Conservation (phyloP, 345 rosid genomes). For the Hibiscus syriacus region DNA sequence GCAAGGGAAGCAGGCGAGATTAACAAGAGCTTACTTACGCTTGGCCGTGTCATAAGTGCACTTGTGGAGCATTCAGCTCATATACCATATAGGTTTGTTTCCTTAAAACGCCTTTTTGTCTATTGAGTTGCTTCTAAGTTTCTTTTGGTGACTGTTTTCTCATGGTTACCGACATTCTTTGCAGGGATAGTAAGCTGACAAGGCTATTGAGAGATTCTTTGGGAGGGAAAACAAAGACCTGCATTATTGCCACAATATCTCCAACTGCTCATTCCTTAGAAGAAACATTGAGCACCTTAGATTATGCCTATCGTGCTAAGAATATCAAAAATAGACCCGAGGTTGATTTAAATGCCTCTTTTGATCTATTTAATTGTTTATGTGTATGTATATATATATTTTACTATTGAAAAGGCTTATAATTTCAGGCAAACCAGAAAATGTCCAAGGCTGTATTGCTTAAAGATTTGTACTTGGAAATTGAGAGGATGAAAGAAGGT, state of each 20-base stretch:
- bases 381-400: not conserved
- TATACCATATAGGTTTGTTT: conserved; percentile 74
- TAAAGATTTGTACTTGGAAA: too few relatives aligned
- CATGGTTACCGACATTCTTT: conserved; percentile 5
- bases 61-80: conserved; percentile 96
- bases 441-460: too few relatives aligned
- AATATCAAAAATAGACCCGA: conserved; percentile 91
- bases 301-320: conserved; percentile 89
- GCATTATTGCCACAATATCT: conserved; percentile 91
- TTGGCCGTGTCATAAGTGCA: conserved; percentile 96
- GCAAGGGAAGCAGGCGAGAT: conserved; percentile 99
- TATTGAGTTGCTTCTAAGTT: not conserved
- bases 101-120: conserved; percentile 1
- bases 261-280: conserved; percentile 79
- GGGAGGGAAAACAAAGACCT: conserved; percentile 96
- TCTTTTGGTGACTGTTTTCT: not conserved
- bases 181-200: conserved; percentile 94
- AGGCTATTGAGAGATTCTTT: conserved; percentile 87
- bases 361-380: not conserved
- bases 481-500: conserved; percentile 94
- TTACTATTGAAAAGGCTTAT: conserved; percentile 8
- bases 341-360: conserved; percentile 35
- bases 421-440: conserved; percentile 96
- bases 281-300: conserved; percentile 92
- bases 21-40: conserved; percentile 93